phyloP scores from a whole-genome alignment of 83 land plant genomes.

The Thuja plicata region DNA sequence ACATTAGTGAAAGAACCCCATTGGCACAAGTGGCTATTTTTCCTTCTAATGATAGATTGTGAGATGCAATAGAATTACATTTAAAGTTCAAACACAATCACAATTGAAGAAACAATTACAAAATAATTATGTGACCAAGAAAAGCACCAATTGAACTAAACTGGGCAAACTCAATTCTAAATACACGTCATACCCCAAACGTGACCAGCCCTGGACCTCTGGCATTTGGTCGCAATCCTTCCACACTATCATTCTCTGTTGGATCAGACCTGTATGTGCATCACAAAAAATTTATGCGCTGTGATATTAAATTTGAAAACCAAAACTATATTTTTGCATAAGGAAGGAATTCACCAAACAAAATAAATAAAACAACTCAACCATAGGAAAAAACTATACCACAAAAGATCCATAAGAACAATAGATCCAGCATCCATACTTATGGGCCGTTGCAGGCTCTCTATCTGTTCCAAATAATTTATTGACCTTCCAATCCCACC shows the following conservation, averaged over 20 bases:
- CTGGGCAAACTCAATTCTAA: background rate
- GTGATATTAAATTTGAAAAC: background rate
- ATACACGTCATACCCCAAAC: conserved; percentile 63
- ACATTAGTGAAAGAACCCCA: background rate
- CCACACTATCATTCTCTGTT: conserved; percentile 86
- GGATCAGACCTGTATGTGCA: conserved; percentile 88
- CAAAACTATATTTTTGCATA: background rate
- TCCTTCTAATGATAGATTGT: background rate
- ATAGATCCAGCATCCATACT: conserved; percentile 98
- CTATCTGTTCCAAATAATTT: conserved; percentile 87
- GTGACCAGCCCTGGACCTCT: conserved; percentile 86
- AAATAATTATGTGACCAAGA: background rate
- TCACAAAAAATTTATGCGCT: background rate
- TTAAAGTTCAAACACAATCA: background rate
- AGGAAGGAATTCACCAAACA: background rate
- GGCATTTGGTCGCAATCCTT: conserved; percentile 85
- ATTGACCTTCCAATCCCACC: conserved; percentile 99
- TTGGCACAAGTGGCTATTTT: background rate
- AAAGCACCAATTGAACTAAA: background rate
- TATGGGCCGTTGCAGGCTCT: conserved; percentile 90
- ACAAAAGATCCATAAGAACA: conserved; percentile 90
- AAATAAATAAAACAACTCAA: background rate
- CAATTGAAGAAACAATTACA: background rate
- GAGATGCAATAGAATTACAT: background rate
- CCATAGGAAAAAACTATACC: conserved; percentile 39